Evolutionary conservation across 768 basidiomycete genomes (phyloP), one percentile per base, ranked within the genome.

Genomic region (Polyporus arcularius): DNA sequence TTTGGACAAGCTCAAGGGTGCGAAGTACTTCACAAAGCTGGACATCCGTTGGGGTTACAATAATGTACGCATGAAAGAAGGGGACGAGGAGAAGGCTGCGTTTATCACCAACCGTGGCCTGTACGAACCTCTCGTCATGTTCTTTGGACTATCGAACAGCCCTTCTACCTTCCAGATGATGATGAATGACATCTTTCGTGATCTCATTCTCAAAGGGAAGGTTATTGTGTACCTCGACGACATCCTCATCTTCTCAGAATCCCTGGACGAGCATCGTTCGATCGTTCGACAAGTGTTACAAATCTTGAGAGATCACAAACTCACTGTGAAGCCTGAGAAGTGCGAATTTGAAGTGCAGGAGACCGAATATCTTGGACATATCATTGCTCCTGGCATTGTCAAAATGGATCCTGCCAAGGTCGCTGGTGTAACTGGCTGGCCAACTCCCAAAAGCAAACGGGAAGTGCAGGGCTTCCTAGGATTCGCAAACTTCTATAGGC

Each of bases 221-320:
- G 74, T 84, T n/a, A 63, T 71, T 0, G 75, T 83, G 41, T 80
- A 84, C 63, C 62, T 82, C 30, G 79, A 81, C 55, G 73, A 82
- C 55, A 78, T 81, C 39, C 41, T 71, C 16, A 65, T 71, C 16
- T 68, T 58, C 52, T 69, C 67, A 2, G 38, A 66, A 0, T 28
- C 49, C 9, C 28, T 54, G 6, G 52, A 60, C 7, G 65, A 70
- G 41, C 69, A 72, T 35, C 48, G 54, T 0, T 30, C 40, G 2
- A 46, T 69, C 1, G 58, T 71, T 1, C 60, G 47, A 1, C 41
- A 64, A 32, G 73, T 78, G 0, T 68, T 79, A 0, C 28, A 72
- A 28, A 42, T 45, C 2, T 62, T 82, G 0, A 9, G 63, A 11
- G 57, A 76, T 0, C 52, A 76, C 45, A 55, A 74, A 1, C 72